These are phyloP conservation scores for Phragmites australis DNA, from an alignment of 176 grass and related monocot genomes.

Conservation along the genomic window DNA sequence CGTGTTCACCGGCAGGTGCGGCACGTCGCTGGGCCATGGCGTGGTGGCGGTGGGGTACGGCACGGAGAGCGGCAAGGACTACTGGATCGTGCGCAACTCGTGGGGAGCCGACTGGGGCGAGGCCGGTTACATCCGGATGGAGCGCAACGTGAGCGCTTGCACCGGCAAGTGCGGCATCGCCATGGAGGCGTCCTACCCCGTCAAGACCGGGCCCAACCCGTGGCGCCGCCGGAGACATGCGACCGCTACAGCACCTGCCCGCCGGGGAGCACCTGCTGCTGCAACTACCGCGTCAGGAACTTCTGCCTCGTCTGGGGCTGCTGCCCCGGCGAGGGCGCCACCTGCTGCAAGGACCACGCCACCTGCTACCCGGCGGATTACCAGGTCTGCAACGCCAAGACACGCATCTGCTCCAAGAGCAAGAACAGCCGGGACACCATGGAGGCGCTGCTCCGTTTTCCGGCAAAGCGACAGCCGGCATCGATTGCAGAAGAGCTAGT, in stretches of 20 bases:
- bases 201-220: slow-evolving; percentile 56
- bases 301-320: slow-evolving; percentile 69
- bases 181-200: slow-evolving; percentile 59
- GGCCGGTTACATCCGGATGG: slow-evolving; percentile 62
- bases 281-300: slow-evolving; percentile 48
- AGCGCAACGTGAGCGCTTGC: slow-evolving; percentile 27
- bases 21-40: slow-evolving; percentile 57
- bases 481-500: not conserved
- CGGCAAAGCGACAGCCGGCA: slow-evolving; percentile 27
- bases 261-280: slow-evolving; percentile 69
- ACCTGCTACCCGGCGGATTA: slow-evolving; percentile 63
- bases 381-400: slow-evolving; percentile 48
- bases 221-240: not conserved
- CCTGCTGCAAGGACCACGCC: slow-evolving; percentile 59
- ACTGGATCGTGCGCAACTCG: slow-evolving; percentile 75
- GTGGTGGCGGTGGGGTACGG: slow-evolving; percentile 60
- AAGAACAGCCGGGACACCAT: slow-evolving; percentile 48
- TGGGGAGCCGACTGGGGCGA: slow-evolving; percentile 64
- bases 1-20: slow-evolving; percentile 54
- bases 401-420: slow-evolving; percentile 50
- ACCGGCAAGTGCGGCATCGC: slow-evolving; percentile 72
- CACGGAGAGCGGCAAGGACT: slow-evolving; percentile 39
- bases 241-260: slow-evolving; percentile 52
- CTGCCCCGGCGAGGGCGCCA: slow-evolving; percentile 58
- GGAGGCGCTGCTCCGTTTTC: slow-evolving; percentile 44